These are phyloP conservation scores for Otatea glauca DNA, from an alignment of 176 grass and related monocot species.

Conservation along the genomic window DNA sequence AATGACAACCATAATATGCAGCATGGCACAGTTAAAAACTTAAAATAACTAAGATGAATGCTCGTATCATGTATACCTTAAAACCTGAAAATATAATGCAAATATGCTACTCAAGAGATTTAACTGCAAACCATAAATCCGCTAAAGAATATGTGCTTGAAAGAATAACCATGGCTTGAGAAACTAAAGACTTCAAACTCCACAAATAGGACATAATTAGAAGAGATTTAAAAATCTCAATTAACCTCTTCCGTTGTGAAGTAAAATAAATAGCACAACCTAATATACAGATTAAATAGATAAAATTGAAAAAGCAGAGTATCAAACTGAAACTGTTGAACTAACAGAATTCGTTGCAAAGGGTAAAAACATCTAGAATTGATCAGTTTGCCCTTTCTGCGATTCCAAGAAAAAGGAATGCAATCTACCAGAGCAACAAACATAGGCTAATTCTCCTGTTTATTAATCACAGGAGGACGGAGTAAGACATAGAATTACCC, in stretches of 20 bases:
- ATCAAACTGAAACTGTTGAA: neutral
- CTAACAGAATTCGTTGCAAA: neutral
- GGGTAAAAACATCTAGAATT: neutral
- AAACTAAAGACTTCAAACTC: neutral
- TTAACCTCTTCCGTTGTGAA: neutral
- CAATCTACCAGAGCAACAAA: neutral
- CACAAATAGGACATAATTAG: neutral
- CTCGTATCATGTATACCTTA: slow-evolving; percentile 9
- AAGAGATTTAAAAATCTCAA: neutral
- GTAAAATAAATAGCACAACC: neutral
- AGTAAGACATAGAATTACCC: neutral
- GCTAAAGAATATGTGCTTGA: neutral
- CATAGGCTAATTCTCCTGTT: neutral
- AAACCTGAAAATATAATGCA: slow-evolving; percentile 4
- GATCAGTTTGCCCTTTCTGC: neutral
- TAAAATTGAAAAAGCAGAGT: neutral
- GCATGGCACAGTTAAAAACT: neutral
- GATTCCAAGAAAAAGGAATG: neutral
- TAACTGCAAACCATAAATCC: slow-evolving; percentile 8
- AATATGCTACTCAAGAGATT: neutral
- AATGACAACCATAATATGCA: neutral
- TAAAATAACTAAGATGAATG: neutral
- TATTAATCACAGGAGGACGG: neutral
- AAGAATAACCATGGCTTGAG: neutral
- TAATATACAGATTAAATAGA: neutral